These are phyloP conservation scores for Malassezia globosa DNA, from an alignment of 1,284 basidiomycete genomes.

Conservation along the genomic window DNA sequence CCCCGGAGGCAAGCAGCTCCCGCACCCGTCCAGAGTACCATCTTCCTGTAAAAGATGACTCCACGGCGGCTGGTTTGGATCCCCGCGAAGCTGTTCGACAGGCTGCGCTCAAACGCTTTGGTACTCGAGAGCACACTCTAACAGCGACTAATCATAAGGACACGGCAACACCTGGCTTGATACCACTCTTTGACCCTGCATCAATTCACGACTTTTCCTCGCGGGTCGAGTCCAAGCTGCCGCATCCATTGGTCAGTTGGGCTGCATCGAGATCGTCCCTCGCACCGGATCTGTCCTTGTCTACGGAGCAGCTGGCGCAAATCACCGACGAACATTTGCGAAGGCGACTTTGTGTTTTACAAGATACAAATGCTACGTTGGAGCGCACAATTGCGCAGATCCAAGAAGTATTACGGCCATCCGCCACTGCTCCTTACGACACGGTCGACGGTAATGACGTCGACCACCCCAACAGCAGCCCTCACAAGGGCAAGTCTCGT, in stretches of 20 bases:
- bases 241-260: slow-evolving; percentile 5
- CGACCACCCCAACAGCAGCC: no score
- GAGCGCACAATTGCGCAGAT: slow-evolving; percentile 5
- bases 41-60: neutral
- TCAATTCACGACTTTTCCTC: slow-evolving; percentile 3
- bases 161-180: neutral
- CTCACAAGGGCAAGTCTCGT: no score
- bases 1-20: no score
- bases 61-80: neutral
- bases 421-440: neutral
- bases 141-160: neutral
- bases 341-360: slow-evolving; percentile 1
- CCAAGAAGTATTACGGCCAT: neutral
- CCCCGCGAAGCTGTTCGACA: neutral
- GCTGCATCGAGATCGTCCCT: neutral
- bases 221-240: neutral
- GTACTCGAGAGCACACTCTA: neutral
- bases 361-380: slow-evolving; percentile 5
- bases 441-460: no score
- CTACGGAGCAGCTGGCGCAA: neutral
- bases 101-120: neutral
- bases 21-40: no score
- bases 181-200: slow-evolving; percentile 10
- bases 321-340: neutral
- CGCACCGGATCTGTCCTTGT: neutral